Percentiles rank a stretch among this genome's conserved stretches.
Evolutionary conservation across 805 yeast species (phyloP).

Genomic region (Sugiyamaella americana): DNA sequence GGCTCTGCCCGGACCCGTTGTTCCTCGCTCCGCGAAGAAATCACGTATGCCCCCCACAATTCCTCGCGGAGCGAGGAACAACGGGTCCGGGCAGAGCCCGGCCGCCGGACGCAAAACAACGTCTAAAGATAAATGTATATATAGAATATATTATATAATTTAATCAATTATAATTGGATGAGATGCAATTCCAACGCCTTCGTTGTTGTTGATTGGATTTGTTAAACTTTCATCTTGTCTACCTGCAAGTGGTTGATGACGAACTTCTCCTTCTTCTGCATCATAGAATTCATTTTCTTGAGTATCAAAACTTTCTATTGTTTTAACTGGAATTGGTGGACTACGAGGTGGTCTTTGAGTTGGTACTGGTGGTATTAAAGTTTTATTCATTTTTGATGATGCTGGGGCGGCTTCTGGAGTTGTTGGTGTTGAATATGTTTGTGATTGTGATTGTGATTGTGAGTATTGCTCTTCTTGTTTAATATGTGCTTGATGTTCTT

Average conservation of each 20-base stretch:
- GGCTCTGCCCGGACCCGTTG: background rate
- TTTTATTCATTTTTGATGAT: background rate
- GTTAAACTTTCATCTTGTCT: slow-evolving; percentile 11
- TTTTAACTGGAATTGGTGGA: background rate
- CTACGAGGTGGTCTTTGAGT: background rate
- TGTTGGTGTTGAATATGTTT: too few species aligned
- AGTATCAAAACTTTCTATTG: background rate
- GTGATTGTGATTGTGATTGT: too few species aligned
- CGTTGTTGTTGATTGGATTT: background rate
- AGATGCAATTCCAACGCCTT: background rate
- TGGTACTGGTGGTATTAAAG: background rate
- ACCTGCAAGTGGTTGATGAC: slow-evolving; percentile 1
- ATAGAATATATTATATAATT: too few species aligned
- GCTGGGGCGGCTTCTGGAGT: too few species aligned
- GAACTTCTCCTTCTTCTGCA: background rate
- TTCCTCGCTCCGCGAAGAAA: background rate
- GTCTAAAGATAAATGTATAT: background rate
- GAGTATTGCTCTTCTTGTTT: too few species aligned
- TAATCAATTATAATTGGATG: slow-evolving; percentile 6
- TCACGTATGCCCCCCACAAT: background rate
- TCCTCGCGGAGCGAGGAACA: background rate
- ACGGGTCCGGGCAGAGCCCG: background rate
- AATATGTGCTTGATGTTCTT: too few species aligned
- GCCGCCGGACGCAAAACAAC: background rate
- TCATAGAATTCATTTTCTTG: background rate